A percentile compares a stretch with the other conserved stretches of the same genome.
These are phyloP conservation scores for Suhomyces yuchorum DNA, from an alignment of 1,139 yeast genomes.

Conservation along the genomic window DNA sequence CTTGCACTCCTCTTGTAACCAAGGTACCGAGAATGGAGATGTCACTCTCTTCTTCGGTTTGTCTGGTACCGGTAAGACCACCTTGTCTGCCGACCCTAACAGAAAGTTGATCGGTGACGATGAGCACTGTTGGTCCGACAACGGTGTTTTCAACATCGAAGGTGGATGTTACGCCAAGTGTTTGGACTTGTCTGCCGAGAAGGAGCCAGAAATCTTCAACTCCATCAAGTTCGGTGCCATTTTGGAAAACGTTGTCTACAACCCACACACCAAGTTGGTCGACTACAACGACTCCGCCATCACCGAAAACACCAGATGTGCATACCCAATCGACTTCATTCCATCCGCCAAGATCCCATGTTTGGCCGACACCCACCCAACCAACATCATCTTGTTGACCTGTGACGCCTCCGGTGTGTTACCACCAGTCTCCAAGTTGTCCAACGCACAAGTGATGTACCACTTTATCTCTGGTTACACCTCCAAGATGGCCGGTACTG, in stretches of 20 bases:
- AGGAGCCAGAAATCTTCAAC: conserved; percentile 96
- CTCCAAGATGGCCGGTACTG: conserved; percentile 99
- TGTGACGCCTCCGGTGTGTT: conserved; percentile 98
- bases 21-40: conserved; percentile 73
- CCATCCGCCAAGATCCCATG: conserved; percentile 97
- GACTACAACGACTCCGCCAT: conserved; percentile 81
- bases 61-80: conserved; percentile 98
- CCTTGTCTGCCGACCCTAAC: conserved; percentile 94
- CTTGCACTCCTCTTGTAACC: conserved; percentile 93
- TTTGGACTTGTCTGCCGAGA: conserved; percentile 84
- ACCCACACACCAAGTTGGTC: conserved; percentile 75
- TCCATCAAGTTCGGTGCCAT: conserved; percentile 94
- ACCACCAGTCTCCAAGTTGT: conserved; percentile 94
- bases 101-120: conserved; percentile 96
- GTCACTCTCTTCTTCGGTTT: conserved; percentile 95
- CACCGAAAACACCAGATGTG: conserved; percentile 98
- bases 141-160: conserved; percentile 98
- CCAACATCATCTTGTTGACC: conserved; percentile 87
- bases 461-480: conserved; percentile 98
- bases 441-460: conserved; percentile 97
- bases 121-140: conserved; percentile 99
- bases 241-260: conserved; percentile 90
- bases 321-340: conserved; percentile 96
- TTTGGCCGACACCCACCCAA: conserved; percentile 85
- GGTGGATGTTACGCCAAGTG: conserved; percentile 99